Evolutionary conservation across 768 basidiomycete species (phyloP).

Genomic region (Xerocomus potaroensis): DNA sequence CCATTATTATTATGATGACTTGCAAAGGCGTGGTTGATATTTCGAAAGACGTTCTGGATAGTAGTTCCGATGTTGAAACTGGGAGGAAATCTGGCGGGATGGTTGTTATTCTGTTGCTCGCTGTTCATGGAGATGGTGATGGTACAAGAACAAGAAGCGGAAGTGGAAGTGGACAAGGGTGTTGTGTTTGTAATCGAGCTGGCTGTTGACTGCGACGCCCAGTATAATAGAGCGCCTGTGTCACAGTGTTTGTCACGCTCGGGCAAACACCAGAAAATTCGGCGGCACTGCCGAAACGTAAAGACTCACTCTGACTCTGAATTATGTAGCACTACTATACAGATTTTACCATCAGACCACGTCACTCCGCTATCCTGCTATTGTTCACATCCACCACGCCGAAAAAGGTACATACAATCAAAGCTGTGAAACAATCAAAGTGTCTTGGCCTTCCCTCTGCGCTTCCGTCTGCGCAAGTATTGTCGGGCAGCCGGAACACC

Average conservation of each 20-base stretch:
- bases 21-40: constrained; percentile 30
- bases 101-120: constrained; percentile 9
- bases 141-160: constrained; percentile 17
- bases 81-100: constrained; percentile 12
- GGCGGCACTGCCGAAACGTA: background rate
- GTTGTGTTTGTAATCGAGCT: constrained; percentile 8
- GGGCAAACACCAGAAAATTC: constrained; percentile 32
- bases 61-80: constrained; percentile 25
- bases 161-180: constrained; percentile 1
- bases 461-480: constrained; percentile 40
- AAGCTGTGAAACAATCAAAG: constrained; percentile 14
- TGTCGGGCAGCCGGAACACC: constrained; percentile 55
- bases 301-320: too few species aligned
- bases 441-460: constrained; percentile 31
- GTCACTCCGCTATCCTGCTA: too few species aligned
- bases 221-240: constrained; percentile 6
- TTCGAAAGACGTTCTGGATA: constrained; percentile 28
- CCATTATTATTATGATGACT: constrained; percentile 1
- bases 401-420: background rate
- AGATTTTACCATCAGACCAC: too few species aligned
- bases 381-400: background rate
- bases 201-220: constrained; percentile 2
- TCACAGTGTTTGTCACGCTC: constrained; percentile 21
- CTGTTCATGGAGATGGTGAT: constrained; percentile 20
- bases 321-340: too few species aligned